Evolutionary conservation across 2,329 filamentous ascomycete species (phyloP).

Genomic region (Ophiostoma triangulosporum): DNA sequence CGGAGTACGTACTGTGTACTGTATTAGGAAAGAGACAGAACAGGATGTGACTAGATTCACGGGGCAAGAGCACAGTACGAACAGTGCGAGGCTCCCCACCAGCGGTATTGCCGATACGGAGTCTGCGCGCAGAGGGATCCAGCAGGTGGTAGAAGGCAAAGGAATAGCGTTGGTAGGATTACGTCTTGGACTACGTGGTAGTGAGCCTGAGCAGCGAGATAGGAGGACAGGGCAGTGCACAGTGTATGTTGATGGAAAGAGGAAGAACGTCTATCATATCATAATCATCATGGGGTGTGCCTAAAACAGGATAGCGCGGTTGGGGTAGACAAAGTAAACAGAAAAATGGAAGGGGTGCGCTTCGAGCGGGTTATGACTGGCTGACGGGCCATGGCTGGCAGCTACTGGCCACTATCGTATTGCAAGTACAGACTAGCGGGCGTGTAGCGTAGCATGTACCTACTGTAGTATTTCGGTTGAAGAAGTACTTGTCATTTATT

Average conservation of each 20-base stretch:
- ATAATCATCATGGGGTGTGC: slow-evolving; percentile 12
- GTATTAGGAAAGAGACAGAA: background rate
- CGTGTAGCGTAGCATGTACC: background rate
- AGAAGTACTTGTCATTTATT: background rate
- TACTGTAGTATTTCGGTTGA: background rate
- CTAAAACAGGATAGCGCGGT: slow-evolving; percentile 9
- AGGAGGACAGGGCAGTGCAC: slow-evolving; percentile 8
- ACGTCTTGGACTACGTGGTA: background rate
- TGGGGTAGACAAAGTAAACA: slow-evolving; percentile 2
- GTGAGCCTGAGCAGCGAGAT: background rate
- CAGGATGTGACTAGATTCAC: background rate
- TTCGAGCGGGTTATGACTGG: background rate
- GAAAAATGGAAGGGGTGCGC: slow-evolving; percentile 1
- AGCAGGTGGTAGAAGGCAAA: slow-evolving; percentile 8
- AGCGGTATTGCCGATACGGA: background rate
- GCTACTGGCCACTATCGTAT: no score
- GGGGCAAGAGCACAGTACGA: background rate
- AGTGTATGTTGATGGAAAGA: slow-evolving; percentile 3
- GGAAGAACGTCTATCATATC: background rate
- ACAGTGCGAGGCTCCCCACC: background rate
- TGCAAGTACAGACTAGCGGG: no score
- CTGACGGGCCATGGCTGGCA: background rate
- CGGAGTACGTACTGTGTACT: background rate
- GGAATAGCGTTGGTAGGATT: no score
- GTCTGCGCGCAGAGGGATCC: background rate